Conservation (phyloP, 768 basidiomycete genomes). For the Coprinellus aureogranulatus region DNA sequence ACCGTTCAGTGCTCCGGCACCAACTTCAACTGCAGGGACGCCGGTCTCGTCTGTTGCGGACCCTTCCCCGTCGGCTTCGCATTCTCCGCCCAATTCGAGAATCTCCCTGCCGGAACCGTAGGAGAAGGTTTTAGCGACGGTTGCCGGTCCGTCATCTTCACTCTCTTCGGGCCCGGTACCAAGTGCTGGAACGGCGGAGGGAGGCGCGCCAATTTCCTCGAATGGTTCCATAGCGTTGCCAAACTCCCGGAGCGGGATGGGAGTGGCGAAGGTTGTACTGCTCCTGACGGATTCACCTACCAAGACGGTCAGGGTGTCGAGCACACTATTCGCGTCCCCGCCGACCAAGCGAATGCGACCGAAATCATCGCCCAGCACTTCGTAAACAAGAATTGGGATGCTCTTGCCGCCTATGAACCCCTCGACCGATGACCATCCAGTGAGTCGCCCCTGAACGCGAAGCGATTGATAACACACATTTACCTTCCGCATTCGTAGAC, state of each 20-base stretch:
- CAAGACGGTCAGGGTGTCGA: background rate
- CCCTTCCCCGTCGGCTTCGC: slow-evolving; percentile 17
- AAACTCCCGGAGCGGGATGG: background rate
- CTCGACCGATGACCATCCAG: no score
- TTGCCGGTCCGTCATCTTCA: slow-evolving; percentile 9
- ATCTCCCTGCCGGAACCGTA: slow-evolving; percentile 12
- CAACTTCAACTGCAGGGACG: slow-evolving; percentile 14
- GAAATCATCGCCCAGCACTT: background rate
- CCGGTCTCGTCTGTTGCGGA: slow-evolving; percentile 13
- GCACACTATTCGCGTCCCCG: background rate
- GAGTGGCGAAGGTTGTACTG: background rate
- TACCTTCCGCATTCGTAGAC: no score
- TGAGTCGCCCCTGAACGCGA: no score
- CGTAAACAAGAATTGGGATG: background rate
- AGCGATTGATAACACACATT: no score
- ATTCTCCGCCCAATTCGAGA: slow-evolving; percentile 14
- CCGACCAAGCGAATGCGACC: background rate
- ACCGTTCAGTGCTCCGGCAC: slow-evolving; percentile 14
- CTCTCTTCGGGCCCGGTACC: slow-evolving; percentile 13
- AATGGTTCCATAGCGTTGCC: slow-evolving; percentile 11
- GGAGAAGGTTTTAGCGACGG: slow-evolving; percentile 14
- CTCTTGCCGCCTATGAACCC: background rate
- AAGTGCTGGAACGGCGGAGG: slow-evolving; percentile 16
- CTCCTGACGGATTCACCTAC: background rate
- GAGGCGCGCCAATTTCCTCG: slow-evolving; percentile 4